These are phyloP conservation scores for Umbelopsis sp. DNA, from an alignment of 192 early-diverging fungal species.

Conservation along the genomic window DNA sequence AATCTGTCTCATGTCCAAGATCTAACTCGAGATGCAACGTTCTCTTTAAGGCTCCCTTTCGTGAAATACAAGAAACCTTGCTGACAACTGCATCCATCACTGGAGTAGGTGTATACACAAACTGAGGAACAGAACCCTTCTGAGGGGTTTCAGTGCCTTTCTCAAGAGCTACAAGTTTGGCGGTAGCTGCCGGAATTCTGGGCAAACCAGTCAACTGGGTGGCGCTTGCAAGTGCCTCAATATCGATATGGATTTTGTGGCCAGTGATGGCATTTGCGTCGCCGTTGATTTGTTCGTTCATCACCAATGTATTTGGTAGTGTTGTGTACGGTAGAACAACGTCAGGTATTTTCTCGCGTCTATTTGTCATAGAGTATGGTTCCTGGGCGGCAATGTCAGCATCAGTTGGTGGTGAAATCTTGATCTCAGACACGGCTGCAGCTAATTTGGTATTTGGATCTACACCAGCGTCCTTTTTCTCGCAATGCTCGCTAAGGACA, in stretches of 20 bases:
- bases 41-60: conserved; percentile 71
- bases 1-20: conserved; percentile 41
- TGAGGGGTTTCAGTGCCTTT: background rate
- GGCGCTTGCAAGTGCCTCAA: conserved; percentile 47
- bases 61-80: conserved; percentile 61
- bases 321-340: conserved; percentile 27
- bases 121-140: conserved; percentile 37
- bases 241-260: conserved; percentile 45
- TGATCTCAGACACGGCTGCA: background rate
- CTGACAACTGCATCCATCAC: conserved; percentile 58
- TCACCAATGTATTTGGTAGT: conserved; percentile 26
- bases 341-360: conserved; percentile 17
- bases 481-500: conserved; percentile 54
- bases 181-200: conserved; percentile 48
- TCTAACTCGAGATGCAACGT: conserved; percentile 65
- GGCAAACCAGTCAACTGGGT: conserved; percentile 62
- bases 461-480: background rate
- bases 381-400: conserved; percentile 12
- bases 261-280: conserved; percentile 6
- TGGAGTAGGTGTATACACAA: conserved; percentile 48
- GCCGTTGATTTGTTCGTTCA: background rate
- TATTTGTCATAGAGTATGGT: conserved; percentile 21
- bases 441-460: background rate
- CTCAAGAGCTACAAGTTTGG: conserved; percentile 42
- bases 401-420: background rate